A percentile compares a stretch with the other conserved stretches of the same genome.
These are phyloP conservation scores for Microthyrium microscopicum DNA, from an alignment of 2,329 filamentous ascomycete species.

Conservation along the genomic window DNA sequence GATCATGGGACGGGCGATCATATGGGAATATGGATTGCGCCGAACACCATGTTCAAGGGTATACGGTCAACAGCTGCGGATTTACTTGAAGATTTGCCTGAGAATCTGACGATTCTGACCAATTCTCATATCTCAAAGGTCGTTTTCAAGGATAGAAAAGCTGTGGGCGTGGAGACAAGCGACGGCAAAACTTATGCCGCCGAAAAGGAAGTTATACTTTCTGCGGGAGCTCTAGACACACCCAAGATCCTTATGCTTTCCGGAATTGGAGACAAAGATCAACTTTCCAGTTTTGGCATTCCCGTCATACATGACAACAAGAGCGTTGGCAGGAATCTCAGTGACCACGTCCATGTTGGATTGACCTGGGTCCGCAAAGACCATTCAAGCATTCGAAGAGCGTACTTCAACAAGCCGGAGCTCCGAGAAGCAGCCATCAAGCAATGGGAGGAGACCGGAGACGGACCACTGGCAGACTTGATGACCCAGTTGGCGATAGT, in stretches of 20 bases:
- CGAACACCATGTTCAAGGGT: neutral
- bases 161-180: slow-evolving; percentile 28
- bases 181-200: slow-evolving; percentile 20
- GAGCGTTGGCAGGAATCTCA: slow-evolving; percentile 27
- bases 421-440: neutral
- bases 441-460: neutral
- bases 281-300: slow-evolving; percentile 26
- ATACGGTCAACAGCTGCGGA: slow-evolving; percentile 13
- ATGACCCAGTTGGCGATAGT: slow-evolving; percentile 16
- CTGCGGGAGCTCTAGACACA: slow-evolving; percentile 18
- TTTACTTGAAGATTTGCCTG: slow-evolving; percentile 23
- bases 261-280: slow-evolving; percentile 28
- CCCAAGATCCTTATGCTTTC: slow-evolving; percentile 29
- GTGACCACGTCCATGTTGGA: slow-evolving; percentile 24
- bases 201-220: slow-evolving; percentile 20
- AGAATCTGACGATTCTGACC: slow-evolving; percentile 38
- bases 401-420: neutral
- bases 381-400: neutral
- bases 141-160: slow-evolving; percentile 28
- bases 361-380: no score
- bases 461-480: neutral
- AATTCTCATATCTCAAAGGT: slow-evolving; percentile 31
- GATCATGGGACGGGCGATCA: neutral
- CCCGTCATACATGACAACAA: slow-evolving; percentile 23
- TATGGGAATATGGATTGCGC: neutral